These are phyloP conservation scores for Cryphonectria japonica DNA, from an alignment of 2,329 filamentous ascomycete species.

Conservation along the genomic window DNA sequence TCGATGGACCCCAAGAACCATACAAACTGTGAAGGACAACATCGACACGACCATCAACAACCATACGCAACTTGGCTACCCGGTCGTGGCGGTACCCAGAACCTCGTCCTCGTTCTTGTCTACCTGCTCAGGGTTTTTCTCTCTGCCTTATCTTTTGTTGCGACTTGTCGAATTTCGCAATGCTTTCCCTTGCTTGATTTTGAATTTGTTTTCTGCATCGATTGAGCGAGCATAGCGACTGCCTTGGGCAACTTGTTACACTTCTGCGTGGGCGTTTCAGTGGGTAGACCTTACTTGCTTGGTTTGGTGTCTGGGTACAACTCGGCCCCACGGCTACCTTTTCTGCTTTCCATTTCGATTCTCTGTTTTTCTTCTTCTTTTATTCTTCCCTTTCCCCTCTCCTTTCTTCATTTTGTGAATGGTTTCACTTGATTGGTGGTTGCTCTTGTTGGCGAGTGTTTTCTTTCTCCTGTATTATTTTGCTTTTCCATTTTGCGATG, in stretches of 20 bases:
- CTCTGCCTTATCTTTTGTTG: slow-evolving; percentile 17
- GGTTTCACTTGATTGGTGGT: slow-evolving; percentile 7
- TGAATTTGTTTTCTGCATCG: slow-evolving; percentile 19
- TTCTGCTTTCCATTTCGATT: slow-evolving; percentile 12
- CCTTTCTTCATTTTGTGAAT: slow-evolving; percentile 10
- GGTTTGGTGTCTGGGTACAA: slow-evolving; percentile 24
- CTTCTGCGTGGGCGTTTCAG: slow-evolving; percentile 24
- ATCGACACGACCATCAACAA: slow-evolving; percentile 9
- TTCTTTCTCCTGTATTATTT: slow-evolving; percentile 4
- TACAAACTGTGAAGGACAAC: slow-evolving; percentile 3
- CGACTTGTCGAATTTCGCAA: slow-evolving; percentile 1
- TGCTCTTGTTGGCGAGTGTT: slow-evolving; percentile 4
- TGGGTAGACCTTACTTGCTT: slow-evolving; percentile 19
- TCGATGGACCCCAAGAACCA: slow-evolving; percentile 4
- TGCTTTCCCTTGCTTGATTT: slow-evolving; percentile 13
- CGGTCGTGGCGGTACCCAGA: slow-evolving; percentile 10
- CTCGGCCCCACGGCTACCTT: slow-evolving; percentile 27
- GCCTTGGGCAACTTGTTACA: slow-evolving; percentile 9
- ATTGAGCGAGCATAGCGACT: slow-evolving; percentile 28
- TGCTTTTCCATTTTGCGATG: background rate
- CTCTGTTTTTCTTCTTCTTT: background rate
- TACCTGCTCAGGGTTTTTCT: slow-evolving; percentile 1
- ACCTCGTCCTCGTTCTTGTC: slow-evolving; percentile 14
- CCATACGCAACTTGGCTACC: slow-evolving; percentile 9
- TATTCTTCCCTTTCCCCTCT: background rate